Conservation (phyloP, 192 early-diverging fungal genomes). For the Coemansia sp. region DNA sequence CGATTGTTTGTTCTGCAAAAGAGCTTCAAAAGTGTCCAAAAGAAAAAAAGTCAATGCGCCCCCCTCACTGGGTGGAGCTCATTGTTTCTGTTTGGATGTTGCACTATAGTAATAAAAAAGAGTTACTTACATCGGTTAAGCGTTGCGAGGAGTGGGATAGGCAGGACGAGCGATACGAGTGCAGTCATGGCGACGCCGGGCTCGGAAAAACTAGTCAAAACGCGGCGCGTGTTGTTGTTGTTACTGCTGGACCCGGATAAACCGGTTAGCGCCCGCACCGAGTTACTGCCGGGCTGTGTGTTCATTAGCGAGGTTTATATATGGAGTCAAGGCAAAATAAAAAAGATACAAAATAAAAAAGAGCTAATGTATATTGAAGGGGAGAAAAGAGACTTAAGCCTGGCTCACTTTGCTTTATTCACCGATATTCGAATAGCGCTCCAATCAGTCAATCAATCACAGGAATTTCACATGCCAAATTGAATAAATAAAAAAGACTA, state of each 20-base stretch:
- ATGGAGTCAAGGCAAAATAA: background rate
- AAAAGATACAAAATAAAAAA: slow-evolving; percentile 1
- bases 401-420: no score
- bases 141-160: slow-evolving; percentile 33
- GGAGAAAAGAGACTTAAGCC: background rate
- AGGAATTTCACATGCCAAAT: no score
- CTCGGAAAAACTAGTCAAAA: slow-evolving; percentile 24
- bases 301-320: background rate
- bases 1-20: no score
- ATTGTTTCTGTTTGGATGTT: no score
- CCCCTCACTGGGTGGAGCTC: no score
- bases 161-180: slow-evolving; percentile 20
- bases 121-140: slow-evolving; percentile 38
- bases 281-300: background rate
- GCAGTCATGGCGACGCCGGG: slow-evolving; percentile 21
- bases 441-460: no score
- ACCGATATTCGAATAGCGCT: no score
- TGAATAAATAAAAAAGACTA: slow-evolving; percentile 1
- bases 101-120: background rate
- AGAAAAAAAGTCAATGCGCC: no score
- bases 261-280: slow-evolving; percentile 1
- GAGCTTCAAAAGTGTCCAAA: no score
- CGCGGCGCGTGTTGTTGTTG: no score
- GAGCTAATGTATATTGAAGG: background rate
- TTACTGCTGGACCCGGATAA: slow-evolving; percentile 24